Base-by-base conservation (phyloP, 768 basidiomycete genomes). In the Rhizopogon salebrosus region DNA sequence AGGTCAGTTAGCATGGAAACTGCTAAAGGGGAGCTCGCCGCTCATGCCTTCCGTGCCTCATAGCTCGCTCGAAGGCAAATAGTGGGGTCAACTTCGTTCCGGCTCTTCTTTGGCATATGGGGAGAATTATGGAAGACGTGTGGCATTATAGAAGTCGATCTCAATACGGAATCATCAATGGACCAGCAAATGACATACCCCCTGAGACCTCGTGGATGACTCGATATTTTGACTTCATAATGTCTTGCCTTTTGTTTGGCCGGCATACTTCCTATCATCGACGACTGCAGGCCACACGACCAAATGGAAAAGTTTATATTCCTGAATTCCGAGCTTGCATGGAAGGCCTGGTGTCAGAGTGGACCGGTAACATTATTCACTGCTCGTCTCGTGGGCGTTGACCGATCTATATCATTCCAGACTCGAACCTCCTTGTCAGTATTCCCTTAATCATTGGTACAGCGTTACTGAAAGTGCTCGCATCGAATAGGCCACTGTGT, bases 291-390 rank as follows among this genome's bases (percentile, higher is more conserved):
- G 29, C 27, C 16, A 56, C 60, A 23, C 27, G 57, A 27, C 45
- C 55, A 5, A 49, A 57, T 24, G 57, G 57, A 13, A 22, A n/a
- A 6, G 48, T 63, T 2, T 41, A 60, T 34, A 31, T 61, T 4
- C 38, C 57, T 26, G 57, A 54, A 5, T 64, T 64, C 23, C 51
- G 48, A n/a, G 34, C 52, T 14, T 39, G 62, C 41, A 52, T 66
- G 46, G 42, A 51, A 34, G 24, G 58, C 51, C 16, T 54, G 63
- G 29, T 66, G 52, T 45, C 46, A 1, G 64, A 64, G 49, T 66
- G 62, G 64, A 55, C 58, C 9, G 64, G 64, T 66, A 34, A 45
- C 56, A 42, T 42, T 23, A 42, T 24, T 42, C 20, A 18, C 41
- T 6, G 5, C 11, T 34, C 31, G 13, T 34, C 10, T 34, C 10